These are phyloP conservation scores for Leptomonas seymouri DNA, from an alignment of 208 protist genomes.

Conservation along the genomic window DNA sequence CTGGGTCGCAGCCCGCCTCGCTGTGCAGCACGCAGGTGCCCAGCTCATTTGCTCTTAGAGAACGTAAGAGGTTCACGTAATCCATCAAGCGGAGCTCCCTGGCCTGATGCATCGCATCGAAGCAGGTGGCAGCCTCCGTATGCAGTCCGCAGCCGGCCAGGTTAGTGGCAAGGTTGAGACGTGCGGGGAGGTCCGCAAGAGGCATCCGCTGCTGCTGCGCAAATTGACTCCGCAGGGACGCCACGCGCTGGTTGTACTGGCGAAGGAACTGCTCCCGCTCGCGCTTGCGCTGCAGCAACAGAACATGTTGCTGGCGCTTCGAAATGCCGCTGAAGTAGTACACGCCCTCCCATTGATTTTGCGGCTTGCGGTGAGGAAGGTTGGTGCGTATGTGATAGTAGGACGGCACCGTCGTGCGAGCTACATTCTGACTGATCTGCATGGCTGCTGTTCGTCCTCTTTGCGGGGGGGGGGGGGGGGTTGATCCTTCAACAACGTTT, in stretches of 20 bases:
- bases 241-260: constrained; percentile 21
- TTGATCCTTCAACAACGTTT: no score
- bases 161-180: constrained; percentile 37
- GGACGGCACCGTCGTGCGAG: constrained; percentile 87
- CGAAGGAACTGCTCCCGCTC: constrained; percentile 36
- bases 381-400: constrained; percentile 91
- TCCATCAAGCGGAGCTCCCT: constrained; percentile 47
- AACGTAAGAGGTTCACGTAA: constrained; percentile 56
- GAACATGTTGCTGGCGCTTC: constrained; percentile 72
- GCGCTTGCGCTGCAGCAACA: constrained; percentile 80
- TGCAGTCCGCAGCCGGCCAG: constrained; percentile 70
- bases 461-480: no score
- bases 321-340: constrained; percentile 89
- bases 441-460: constrained; percentile 10
- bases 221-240: constrained; percentile 18
- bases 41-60: constrained; percentile 51
- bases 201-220: constrained; percentile 10
- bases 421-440: constrained; percentile 84
- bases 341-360: constrained; percentile 89
- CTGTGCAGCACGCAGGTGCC: constrained; percentile 57
- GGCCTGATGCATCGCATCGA: constrained; percentile 55
- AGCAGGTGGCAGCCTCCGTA: constrained; percentile 46
- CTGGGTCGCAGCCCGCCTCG: constrained; percentile 72
- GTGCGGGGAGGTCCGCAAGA: constrained; percentile 9
- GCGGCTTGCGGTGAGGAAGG: constrained; percentile 83